These are phyloP conservation scores for Globisporangium nodosum DNA, from an alignment of 352 stramenopile genomes.

Conservation along the genomic window DNA sequence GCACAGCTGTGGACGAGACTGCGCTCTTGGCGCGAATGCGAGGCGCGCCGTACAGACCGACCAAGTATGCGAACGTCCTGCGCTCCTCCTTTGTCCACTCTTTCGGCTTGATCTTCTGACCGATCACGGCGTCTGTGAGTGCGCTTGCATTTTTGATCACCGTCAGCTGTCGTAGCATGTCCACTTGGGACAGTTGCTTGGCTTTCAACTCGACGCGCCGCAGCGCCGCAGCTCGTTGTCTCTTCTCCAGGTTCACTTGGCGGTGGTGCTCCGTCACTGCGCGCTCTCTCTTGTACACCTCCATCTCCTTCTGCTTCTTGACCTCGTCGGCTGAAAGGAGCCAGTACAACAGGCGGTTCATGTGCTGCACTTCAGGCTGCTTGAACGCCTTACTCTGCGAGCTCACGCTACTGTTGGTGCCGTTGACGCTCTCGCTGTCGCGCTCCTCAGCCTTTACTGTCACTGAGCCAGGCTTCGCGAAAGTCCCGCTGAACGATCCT, in stretches of 20 bases:
- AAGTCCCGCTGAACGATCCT: not conserved
- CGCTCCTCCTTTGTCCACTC: constrained; percentile 88
- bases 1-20: constrained; percentile 19
- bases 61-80: constrained; percentile 71
- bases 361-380: constrained; percentile 85
- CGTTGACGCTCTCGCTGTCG: constrained; percentile 5
- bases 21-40: constrained; percentile 67
- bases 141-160: constrained; percentile 62
- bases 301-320: constrained; percentile 75
- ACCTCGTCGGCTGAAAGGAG: constrained; percentile 82
- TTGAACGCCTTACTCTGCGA: constrained; percentile 50
- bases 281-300: constrained; percentile 75
- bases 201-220: constrained; percentile 80
- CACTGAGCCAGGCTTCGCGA: not conserved
- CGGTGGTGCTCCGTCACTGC: constrained; percentile 62
- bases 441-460: constrained; percentile 6
- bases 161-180: constrained; percentile 67
- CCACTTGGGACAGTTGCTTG: constrained; percentile 77
- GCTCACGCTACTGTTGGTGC: constrained; percentile 5
- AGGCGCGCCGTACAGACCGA: constrained; percentile 67
- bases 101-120: constrained; percentile 63
- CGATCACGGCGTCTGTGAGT: constrained; percentile 45
- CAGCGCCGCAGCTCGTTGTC: constrained; percentile 49
- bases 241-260: constrained; percentile 63
- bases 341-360: constrained; percentile 86